Evolutionary conservation across 257 asterid genomes (phyloP), one percentile per base, ranked within the genome.

Genomic region (Mitragyna speciosa): DNA sequence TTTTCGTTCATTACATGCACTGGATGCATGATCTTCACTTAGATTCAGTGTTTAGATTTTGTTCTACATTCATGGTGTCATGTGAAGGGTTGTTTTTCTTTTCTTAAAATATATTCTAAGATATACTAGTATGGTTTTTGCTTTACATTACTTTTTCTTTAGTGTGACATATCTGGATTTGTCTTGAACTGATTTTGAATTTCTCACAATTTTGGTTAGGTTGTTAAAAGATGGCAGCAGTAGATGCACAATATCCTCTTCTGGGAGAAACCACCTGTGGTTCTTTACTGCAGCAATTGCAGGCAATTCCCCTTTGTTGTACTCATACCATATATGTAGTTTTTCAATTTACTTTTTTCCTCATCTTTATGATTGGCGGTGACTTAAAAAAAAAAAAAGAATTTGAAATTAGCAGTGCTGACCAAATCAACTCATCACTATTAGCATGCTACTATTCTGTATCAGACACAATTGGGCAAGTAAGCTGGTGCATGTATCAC

Each of bases 281-380:
- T 74, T 89, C 97, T 75, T 85, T 94, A 85, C 88, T 94, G 80
- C 92, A 92, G 86, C 92, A 93, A 84, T 84, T 94, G 87, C 98
- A 94, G 97, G 97, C 63, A 87, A 85, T 82, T 77, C 66, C 20
- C 77, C 67, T 30, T 28, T 45, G 59, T 66, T 26, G 16, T 24
- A 19, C 54, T 79, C n/a, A 20, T 48, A 47, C 15, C 51, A 8
- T 8, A 15, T n/a, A 8, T 54, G 39, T 39, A 45, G 15, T 47
- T 68, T 12, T 78, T 70, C 9, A 31, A 6, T 43, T 7, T 39
- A n/a, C 24, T 56, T 58, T 24, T 19, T 28, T 72, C 47, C 16
- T 19, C n/a, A 5, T 52, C 30, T 30, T 36, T 67, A 30, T 36
- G 70, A 16, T 24, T 16, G 28, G 17, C 59, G 17, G 33, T 51